Conservation (phyloP, 768 basidiomycete species). For the Megacollybia marginata region DNA sequence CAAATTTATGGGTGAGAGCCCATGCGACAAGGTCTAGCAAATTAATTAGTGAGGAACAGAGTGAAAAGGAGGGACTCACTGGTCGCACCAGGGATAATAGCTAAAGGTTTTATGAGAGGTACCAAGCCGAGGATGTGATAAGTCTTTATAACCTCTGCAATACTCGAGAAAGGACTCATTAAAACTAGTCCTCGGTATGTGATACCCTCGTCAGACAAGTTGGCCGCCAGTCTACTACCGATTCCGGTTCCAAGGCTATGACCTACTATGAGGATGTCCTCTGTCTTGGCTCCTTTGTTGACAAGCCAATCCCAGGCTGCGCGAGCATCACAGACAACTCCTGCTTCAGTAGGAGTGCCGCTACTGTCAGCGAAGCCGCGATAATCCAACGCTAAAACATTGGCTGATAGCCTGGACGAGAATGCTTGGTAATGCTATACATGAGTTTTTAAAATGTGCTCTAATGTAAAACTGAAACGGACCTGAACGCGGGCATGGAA, state of each 20-base stretch:
- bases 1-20: constrained; percentile 50
- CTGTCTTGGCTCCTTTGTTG: constrained; percentile 43
- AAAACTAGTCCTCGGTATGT: constrained; percentile 40
- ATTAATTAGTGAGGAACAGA: not conserved
- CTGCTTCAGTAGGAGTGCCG: constrained; percentile 69
- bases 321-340: constrained; percentile 64
- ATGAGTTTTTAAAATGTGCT: no score
- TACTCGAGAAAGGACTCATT: constrained; percentile 51
- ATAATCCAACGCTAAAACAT: constrained; percentile 86
- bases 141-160: constrained; percentile 55
- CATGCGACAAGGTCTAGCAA: constrained; percentile 43
- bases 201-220: constrained; percentile 36
- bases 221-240: constrained; percentile 39
- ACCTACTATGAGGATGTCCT: constrained; percentile 69
- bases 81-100: constrained; percentile 50
- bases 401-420: constrained; percentile 57
- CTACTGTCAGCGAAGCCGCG: constrained; percentile 87
- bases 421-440: constrained; percentile 49
- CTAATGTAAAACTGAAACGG: no score
- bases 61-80: constrained; percentile 36
- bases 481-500: constrained; percentile 50
- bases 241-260: constrained; percentile 91
- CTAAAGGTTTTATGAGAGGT: constrained; percentile 67
- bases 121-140: constrained; percentile 60
- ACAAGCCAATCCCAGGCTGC: constrained; percentile 79